phyloP scores from a whole-genome alignment of 2,329 filamentous ascomycete genomes.

The Plectosphaerella cucumerina region DNA sequence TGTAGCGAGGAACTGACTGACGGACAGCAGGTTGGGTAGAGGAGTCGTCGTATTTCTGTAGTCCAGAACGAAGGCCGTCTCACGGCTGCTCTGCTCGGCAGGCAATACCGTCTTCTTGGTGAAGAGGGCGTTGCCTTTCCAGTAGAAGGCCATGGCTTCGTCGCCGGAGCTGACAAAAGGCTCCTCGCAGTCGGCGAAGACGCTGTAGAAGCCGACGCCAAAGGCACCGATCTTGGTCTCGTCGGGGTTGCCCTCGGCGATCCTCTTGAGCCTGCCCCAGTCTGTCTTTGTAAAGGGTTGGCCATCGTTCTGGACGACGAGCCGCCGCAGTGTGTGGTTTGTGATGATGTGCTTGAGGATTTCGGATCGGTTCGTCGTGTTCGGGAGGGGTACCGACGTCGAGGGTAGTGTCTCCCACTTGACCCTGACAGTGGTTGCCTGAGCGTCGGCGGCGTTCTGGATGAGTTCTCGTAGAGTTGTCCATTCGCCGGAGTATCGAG shows the following conservation, averaged over 20 bases:
- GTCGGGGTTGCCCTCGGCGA: slow-evolving; percentile 98
- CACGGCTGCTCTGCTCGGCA: slow-evolving; percentile 57
- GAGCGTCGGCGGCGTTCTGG: slow-evolving; percentile 97
- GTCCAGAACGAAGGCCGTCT: slow-evolving; percentile 92
- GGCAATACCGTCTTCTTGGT: slow-evolving; percentile 79
- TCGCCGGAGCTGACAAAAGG: slow-evolving; percentile 92
- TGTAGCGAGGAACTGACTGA: slow-evolving; percentile 89
- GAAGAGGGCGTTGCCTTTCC: slow-evolving; percentile 97
- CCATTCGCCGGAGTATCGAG: slow-evolving; percentile 95
- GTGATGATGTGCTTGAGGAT: slow-evolving; percentile 77
- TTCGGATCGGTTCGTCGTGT: slow-evolving; percentile 61
- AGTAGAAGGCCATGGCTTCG: slow-evolving; percentile 97
- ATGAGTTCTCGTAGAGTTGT: slow-evolving; percentile 86
- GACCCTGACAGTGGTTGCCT: slow-evolving; percentile 83
- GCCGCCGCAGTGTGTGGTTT: slow-evolving; percentile 78
- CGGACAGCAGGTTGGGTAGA: slow-evolving; percentile 76
- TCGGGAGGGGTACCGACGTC: slow-evolving; percentile 66
- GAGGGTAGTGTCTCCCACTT: slow-evolving; percentile 91
- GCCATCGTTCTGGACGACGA: slow-evolving; percentile 93
- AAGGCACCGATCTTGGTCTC: slow-evolving; percentile 99
- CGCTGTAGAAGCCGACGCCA: slow-evolving; percentile 96
- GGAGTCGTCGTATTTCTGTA: slow-evolving; percentile 87
- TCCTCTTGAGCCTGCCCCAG: slow-evolving; percentile 90
- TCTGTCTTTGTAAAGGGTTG: slow-evolving; percentile 84
- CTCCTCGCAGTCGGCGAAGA: slow-evolving; percentile 97